A percentile compares a stretch with the other conserved stretches of the same genome.
These are phyloP conservation scores for Fusarium buxicola DNA, from an alignment of 2,329 filamentous ascomycete species.

Conservation along the genomic window DNA sequence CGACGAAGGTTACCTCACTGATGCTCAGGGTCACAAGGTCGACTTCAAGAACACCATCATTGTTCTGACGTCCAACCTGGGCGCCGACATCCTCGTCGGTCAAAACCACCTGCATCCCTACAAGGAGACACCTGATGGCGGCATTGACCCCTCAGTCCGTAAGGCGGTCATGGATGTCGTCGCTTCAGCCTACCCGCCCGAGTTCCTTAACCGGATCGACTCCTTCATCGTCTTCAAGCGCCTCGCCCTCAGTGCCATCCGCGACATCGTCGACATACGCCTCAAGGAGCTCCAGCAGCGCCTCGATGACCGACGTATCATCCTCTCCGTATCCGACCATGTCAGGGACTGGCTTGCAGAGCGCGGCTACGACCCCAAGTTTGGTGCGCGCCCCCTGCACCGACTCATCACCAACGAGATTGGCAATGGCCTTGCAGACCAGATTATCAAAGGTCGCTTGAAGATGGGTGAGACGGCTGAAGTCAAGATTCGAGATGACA, in stretches of 20 bases:
- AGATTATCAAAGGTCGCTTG: slow-evolving; percentile 88
- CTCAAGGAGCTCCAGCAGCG: slow-evolving; percentile 84
- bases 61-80: slow-evolving; percentile 94
- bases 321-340: slow-evolving; percentile 74
- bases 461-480: slow-evolving; percentile 79
- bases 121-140: slow-evolving; percentile 71
- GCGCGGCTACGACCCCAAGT: slow-evolving; percentile 89
- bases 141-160: slow-evolving; percentile 79
- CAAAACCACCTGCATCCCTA: slow-evolving; percentile 74
- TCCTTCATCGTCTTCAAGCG: slow-evolving; percentile 97
- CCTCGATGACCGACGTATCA: slow-evolving; percentile 87
- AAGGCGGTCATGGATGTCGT: slow-evolving; percentile 91
- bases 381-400: slow-evolving; percentile 91
- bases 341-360: slow-evolving; percentile 90
- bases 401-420: slow-evolving; percentile 91
- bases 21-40: slow-evolving; percentile 94
- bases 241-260: slow-evolving; percentile 79
- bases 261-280: slow-evolving; percentile 94
- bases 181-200: slow-evolving; percentile 78
- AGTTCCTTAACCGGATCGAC: slow-evolving; percentile 96
- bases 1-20: slow-evolving; percentile 95
- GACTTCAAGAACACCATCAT: slow-evolving; percentile 98
- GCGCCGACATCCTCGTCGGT: slow-evolving; percentile 89
- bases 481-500: slow-evolving; percentile 74
- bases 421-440: slow-evolving; percentile 87